phyloP scores from a whole-genome alignment of 2,329 filamentous ascomycete genomes.

The Pseudogymnoascus sp. region DNA sequence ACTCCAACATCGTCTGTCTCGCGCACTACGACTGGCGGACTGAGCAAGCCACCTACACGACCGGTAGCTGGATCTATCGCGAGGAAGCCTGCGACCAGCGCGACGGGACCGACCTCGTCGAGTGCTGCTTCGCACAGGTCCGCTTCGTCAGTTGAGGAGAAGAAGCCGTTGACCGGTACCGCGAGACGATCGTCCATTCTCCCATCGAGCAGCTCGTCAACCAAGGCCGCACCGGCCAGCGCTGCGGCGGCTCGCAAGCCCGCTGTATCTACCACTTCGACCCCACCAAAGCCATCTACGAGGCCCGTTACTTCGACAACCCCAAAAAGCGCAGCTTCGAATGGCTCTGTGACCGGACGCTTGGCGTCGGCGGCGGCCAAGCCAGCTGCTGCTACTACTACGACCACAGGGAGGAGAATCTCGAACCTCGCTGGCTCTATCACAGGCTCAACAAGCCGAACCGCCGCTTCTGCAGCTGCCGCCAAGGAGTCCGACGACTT shows the following conservation, averaged over 20 bases:
- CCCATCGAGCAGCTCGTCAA: constrained; percentile 10
- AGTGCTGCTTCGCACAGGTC: constrained; percentile 23
- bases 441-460: constrained; percentile 28
- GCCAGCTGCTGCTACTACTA: constrained; percentile 28
- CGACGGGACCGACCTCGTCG: constrained; percentile 26
- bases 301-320: constrained; percentile 35
- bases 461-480: constrained; percentile 32
- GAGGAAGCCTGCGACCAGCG: constrained; percentile 25
- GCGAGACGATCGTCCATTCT: constrained; percentile 9
- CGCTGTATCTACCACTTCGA: constrained; percentile 21
- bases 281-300: constrained; percentile 30
- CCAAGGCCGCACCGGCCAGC: constrained; percentile 5
- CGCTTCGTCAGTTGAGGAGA: constrained; percentile 27
- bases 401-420: constrained; percentile 46
- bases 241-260: constrained; percentile 27
- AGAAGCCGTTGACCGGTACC: constrained; percentile 18
- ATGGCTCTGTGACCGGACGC: constrained; percentile 28
- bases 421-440: constrained; percentile 41
- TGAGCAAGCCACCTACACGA: constrained; percentile 29
- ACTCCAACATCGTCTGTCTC: constrained; percentile 19
- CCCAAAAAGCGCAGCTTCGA: constrained; percentile 25
- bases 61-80: constrained; percentile 20
- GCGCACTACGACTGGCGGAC: constrained; percentile 22
- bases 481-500: constrained; percentile 54
- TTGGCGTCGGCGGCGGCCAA: constrained; percentile 28